These are phyloP conservation scores for Auricularia auricula-judae DNA, from an alignment of 768 basidiomycete genomes.

Conservation along the genomic window DNA sequence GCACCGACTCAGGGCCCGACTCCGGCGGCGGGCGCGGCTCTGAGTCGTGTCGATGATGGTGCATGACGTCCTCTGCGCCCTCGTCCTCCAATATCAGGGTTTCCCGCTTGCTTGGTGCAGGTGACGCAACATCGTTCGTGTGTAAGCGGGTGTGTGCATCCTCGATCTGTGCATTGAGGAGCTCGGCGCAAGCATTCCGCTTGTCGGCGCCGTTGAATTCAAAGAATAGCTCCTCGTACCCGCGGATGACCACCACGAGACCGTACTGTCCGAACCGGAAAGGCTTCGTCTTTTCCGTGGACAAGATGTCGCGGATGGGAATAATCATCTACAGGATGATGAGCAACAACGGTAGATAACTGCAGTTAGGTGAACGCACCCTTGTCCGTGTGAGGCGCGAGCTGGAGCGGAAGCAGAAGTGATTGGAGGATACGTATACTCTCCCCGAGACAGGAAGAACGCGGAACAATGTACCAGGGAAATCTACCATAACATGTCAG, in stretches of 20 bases:
- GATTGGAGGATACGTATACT: constrained; percentile 84
- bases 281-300: constrained; percentile 74
- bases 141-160: constrained; percentile 41
- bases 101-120: constrained; percentile 36
- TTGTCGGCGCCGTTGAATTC: constrained; percentile 80
- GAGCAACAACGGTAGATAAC: constrained; percentile 2
- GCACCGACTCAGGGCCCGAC: constrained; percentile 38
- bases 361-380: constrained; percentile 35
- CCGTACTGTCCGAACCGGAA: constrained; percentile 86
- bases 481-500: constrained; percentile 47
- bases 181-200: constrained; percentile 60
- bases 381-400: constrained; percentile 73
- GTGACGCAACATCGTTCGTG: constrained; percentile 24
- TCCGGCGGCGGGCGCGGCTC: constrained; percentile 41
- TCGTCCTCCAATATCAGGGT: constrained; percentile 81
- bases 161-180: constrained; percentile 77
- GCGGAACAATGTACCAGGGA: constrained; percentile 82
- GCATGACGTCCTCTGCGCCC: constrained; percentile 8
- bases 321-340: constrained; percentile 69
- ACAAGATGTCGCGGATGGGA: constrained; percentile 79
- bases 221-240: constrained; percentile 96
- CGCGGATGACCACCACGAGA: constrained; percentile 80
- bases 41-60: constrained; percentile 12
- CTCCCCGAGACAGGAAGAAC: constrained; percentile 82
- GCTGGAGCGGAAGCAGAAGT: constrained; percentile 90